Conservation (phyloP, 148 eudicot species). For the Camellia japonica region DNA sequence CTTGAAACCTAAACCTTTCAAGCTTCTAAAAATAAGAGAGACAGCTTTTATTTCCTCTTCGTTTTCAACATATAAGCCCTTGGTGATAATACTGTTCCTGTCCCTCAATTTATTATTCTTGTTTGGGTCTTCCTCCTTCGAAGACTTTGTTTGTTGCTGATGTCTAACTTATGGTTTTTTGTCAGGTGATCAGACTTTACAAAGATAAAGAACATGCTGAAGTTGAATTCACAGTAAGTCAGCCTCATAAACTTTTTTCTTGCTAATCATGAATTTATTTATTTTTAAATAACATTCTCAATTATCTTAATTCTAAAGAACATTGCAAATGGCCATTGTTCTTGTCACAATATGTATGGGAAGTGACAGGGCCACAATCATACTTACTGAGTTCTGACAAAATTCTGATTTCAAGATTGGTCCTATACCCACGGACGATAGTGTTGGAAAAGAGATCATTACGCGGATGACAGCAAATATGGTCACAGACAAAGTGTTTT, state of each 20-base stretch:
- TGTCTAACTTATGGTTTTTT: slow-evolving; percentile 11
- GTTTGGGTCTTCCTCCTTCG: background rate
- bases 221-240: slow-evolving; percentile 72
- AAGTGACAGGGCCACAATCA: background rate
- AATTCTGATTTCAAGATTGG: slow-evolving; percentile 51
- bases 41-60: no score
- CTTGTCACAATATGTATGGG: background rate
- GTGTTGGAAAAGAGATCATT: slow-evolving; percentile 75
- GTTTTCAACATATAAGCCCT: background rate
- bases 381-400: slow-evolving; percentile 16
- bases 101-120: background rate
- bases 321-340: background rate
- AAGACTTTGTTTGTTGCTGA: slow-evolving; percentile 1
- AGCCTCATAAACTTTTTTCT: background rate
- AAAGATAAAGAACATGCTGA: slow-evolving; percentile 85
- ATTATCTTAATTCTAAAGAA: background rate
- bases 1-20: no score
- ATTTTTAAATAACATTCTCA: background rate
- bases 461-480: slow-evolving; percentile 64
- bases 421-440: slow-evolving; percentile 52
- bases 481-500: slow-evolving; percentile 65
- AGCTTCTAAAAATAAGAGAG: no score
- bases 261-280: background rate
- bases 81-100: background rate
- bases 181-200: slow-evolving; percentile 69